Evolutionary conservation across 2,329 filamentous ascomycete species (phyloP).

Genomic region (Fusarium armeniacum): DNA sequence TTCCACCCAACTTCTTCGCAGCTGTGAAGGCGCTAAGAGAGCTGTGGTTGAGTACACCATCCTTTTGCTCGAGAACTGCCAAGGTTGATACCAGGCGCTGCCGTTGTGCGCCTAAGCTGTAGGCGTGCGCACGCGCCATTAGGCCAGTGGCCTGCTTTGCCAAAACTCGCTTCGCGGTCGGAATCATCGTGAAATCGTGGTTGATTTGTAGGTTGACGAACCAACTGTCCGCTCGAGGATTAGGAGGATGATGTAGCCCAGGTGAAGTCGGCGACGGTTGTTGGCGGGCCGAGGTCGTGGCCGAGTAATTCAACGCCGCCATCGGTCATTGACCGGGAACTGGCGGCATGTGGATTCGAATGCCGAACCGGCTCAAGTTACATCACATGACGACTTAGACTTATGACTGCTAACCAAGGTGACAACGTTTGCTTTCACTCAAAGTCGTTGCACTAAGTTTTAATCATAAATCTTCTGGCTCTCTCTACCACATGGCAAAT

Average conservation of each 20-base stretch:
- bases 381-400: constrained; percentile 32
- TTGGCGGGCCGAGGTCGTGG: constrained; percentile 57
- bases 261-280: constrained; percentile 52
- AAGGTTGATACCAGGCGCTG: constrained; percentile 82
- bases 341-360: constrained; percentile 35
- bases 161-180: constrained; percentile 50
- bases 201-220: constrained; percentile 32
- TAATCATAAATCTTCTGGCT: neutral
- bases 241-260: constrained; percentile 22
- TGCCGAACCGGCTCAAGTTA: constrained; percentile 42
- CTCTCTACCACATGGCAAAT: neutral
- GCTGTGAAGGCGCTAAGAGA: constrained; percentile 90
- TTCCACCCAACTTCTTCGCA: constrained; percentile 86
- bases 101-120: constrained; percentile 52
- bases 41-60: constrained; percentile 85
- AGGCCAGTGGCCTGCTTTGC: constrained; percentile 48
- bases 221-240: constrained; percentile 32
- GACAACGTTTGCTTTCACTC: neutral
- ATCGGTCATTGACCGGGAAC: constrained; percentile 50
- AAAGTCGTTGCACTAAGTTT: neutral
- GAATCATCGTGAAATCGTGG: constrained; percentile 51
- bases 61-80: constrained; percentile 91
- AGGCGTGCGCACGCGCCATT: constrained; percentile 47
- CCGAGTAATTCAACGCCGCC: constrained; percentile 45
- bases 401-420: neutral